Evolutionary conservation across 1,284 basidiomycete genomes (phyloP).

Genomic region (Sporisorium exsertum): DNA sequence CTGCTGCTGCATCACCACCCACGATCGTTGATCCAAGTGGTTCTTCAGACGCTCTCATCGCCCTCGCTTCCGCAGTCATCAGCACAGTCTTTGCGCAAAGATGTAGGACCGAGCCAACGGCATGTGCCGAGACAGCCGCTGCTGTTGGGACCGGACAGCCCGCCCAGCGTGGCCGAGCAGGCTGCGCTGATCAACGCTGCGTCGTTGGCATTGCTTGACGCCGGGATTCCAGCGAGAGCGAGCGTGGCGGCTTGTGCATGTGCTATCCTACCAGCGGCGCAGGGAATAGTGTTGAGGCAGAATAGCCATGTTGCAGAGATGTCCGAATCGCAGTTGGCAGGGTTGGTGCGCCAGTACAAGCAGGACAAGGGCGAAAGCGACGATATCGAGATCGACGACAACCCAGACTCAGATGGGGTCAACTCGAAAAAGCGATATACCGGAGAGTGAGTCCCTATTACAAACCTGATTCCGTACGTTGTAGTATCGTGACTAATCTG

Average conservation of each 20-base stretch:
- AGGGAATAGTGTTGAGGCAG: constrained; percentile 42
- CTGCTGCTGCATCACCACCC: constrained; percentile 72
- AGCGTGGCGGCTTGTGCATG: constrained; percentile 71
- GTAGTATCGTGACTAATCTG: not conserved
- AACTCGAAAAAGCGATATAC: constrained; percentile 18
- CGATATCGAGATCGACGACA: constrained; percentile 30
- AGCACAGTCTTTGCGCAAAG: constrained; percentile 7
- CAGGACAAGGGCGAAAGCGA: constrained; percentile 21
- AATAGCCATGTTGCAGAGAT: constrained; percentile 37
- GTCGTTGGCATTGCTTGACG: constrained; percentile 71
- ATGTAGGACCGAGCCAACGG: constrained; percentile 19
- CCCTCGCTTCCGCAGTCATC: constrained; percentile 63
- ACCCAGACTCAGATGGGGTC: constrained; percentile 1
- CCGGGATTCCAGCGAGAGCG: constrained; percentile 70
- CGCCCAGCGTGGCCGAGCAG: constrained; percentile 67
- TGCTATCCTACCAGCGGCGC: constrained; percentile 71
- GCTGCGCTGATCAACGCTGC: constrained; percentile 74
- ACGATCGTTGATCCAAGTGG: constrained; percentile 75
- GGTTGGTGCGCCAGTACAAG: constrained; percentile 38
- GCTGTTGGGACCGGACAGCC: constrained; percentile 60
- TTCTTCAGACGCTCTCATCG: constrained; percentile 74
- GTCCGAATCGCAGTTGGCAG: constrained; percentile 29
- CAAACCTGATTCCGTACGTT: not conserved
- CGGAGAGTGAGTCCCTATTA: constrained; percentile 30
- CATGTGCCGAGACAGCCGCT: constrained; percentile 38